Conservation (phyloP, 176 grass and related monocot genomes). For the Oryza brachyantha region DNA sequence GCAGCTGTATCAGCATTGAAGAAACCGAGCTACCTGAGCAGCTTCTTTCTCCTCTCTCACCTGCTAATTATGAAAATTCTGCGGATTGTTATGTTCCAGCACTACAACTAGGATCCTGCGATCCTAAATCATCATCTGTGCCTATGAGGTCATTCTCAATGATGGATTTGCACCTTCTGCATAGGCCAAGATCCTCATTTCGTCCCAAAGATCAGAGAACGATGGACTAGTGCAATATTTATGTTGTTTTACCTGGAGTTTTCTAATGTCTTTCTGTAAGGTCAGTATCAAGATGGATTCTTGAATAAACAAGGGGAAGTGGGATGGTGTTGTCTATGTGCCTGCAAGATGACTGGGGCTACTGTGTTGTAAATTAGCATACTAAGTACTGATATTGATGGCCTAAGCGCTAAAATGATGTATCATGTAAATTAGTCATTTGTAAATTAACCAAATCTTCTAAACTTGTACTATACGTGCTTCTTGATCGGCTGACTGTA, state of each 20-base stretch:
- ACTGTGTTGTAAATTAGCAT: constrained; percentile 27
- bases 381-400: constrained; percentile 7
- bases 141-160: constrained; percentile 33
- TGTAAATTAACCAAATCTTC: constrained; percentile 23
- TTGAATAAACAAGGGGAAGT: constrained; percentile 2
- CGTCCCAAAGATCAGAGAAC: constrained; percentile 12
- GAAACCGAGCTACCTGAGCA: constrained; percentile 26
- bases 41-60: not conserved
- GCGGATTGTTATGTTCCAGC: not conserved
- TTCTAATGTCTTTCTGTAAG: not conserved
- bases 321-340: not conserved
- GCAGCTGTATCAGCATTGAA: constrained; percentile 38
- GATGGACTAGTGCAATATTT: not conserved
- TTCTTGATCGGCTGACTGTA: not conserved
- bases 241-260: constrained; percentile 4
- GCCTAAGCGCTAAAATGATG: not conserved
- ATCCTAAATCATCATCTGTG: not conserved
- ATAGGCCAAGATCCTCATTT: constrained; percentile 17
- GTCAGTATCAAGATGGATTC: not conserved
- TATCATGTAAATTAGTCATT: constrained; percentile 2
- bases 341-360: constrained; percentile 15
- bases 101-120: not conserved
- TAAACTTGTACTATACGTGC: not conserved
- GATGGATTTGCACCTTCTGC: constrained; percentile 38
- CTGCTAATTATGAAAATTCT: not conserved